phyloP scores from a whole-genome alignment of 306 rosid species.

The Prinsepia uniflora region DNA sequence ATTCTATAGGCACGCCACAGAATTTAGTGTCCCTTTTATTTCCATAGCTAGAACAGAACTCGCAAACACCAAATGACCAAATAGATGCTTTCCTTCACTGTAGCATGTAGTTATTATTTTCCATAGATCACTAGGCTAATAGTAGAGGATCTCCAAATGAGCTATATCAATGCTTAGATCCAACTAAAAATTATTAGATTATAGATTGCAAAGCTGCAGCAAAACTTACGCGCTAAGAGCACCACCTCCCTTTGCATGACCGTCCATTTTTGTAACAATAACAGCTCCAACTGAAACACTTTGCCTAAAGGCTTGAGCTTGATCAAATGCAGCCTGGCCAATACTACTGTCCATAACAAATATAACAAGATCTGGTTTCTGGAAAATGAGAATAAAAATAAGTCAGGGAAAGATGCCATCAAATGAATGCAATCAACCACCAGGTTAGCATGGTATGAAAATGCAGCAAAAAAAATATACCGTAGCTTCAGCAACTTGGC shows the following conservation, averaged over 20 bases:
- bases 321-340: conserved; percentile 94
- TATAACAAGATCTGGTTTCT: conserved; percentile 85
- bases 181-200: background rate
- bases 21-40: background rate
- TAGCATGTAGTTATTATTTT: too few relatives aligned
- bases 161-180: background rate
- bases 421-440: conserved; percentile 3
- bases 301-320: conserved; percentile 83
- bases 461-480: conserved; percentile 38
- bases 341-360: conserved; percentile 94
- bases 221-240: conserved; percentile 62
- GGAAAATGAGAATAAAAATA: conserved; percentile 37
- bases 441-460: conserved; percentile 9
- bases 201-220: background rate
- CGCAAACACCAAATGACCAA: background rate
- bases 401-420: conserved; percentile 25
- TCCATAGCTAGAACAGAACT: background rate
- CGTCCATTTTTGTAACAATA: conserved; percentile 86
- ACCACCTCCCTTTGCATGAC: conserved; percentile 97
- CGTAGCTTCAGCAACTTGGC: conserved; percentile 89
- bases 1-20: background rate
- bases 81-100: too few relatives aligned
- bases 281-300: conserved; percentile 88
- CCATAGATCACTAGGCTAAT: background rate
- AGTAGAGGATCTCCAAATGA: background rate